phyloP scores from a whole-genome alignment of 345 rosid species.

The Acer campestre region DNA sequence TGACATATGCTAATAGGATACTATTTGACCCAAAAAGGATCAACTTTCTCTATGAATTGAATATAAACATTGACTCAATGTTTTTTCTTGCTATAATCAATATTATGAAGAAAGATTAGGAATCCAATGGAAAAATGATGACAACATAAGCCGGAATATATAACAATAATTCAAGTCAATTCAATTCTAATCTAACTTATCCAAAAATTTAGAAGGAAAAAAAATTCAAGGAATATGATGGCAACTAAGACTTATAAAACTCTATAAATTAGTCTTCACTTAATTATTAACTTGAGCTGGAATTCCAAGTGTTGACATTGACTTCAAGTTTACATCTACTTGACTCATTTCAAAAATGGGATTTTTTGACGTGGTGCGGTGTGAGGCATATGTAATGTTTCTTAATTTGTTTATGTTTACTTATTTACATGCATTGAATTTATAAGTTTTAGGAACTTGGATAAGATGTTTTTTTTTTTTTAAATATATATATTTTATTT shows the following conservation, averaged over 20 bases:
- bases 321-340: conserved; percentile 29
- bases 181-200: conserved; percentile 4
- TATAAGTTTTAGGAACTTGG: too few relatives aligned
- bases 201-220: conserved; percentile 8
- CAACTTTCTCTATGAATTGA: not conserved
- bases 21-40: not conserved
- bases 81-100: not conserved
- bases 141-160: not conserved
- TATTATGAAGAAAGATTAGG: not conserved
- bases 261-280: not conserved
- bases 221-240: not conserved
- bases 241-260: not conserved
- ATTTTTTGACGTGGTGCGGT: too few relatives aligned
- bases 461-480: too few relatives aligned
- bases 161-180: conserved; percentile 7
- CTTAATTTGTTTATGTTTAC: too few relatives aligned
- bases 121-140: not conserved
- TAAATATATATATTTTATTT: too few relatives aligned
- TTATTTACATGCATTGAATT: too few relatives aligned
- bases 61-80: not conserved
- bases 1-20: not conserved
- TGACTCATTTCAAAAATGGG: conserved; percentile 19
- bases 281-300: not conserved
- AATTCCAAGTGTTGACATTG: conserved; percentile 24
- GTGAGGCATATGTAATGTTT: too few relatives aligned